phyloP scores from a whole-genome alignment of 2,329 filamentous ascomycete species.

The Fonsecaea nubica region DNA sequence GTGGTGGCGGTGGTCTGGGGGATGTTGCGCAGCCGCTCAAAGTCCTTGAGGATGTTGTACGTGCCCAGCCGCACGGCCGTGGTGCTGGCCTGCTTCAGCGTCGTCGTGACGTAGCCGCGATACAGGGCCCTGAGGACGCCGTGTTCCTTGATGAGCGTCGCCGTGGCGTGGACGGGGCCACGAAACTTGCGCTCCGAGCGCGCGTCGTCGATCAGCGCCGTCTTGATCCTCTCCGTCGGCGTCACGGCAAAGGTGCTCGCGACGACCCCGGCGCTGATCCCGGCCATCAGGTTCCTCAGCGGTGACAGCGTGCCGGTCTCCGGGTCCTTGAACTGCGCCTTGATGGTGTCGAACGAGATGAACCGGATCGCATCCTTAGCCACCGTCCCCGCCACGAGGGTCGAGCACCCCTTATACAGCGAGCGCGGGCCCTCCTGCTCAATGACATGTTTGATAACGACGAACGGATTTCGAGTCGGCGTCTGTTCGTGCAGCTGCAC shows the following conservation, averaged over 20 bases:
- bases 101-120: constrained; percentile 65
- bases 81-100: constrained; percentile 67
- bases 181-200: constrained; percentile 55
- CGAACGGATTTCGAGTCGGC: constrained; percentile 63
- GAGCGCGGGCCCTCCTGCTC: constrained; percentile 63
- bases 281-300: constrained; percentile 64
- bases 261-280: constrained; percentile 68
- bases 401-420: constrained; percentile 68
- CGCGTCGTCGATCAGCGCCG: constrained; percentile 69
- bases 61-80: constrained; percentile 68
- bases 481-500: constrained; percentile 60
- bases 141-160: constrained; percentile 58
- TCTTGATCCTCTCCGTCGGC: constrained; percentile 72
- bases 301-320: constrained; percentile 65
- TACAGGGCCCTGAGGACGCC: constrained; percentile 62
- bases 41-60: constrained; percentile 70
- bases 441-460: constrained; percentile 62
- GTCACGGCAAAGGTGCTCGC: constrained; percentile 70
- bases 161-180: constrained; percentile 59
- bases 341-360: constrained; percentile 70
- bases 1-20: constrained; percentile 60
- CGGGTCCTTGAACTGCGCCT: constrained; percentile 57
- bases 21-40: constrained; percentile 56
- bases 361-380: constrained; percentile 72
- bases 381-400: constrained; percentile 65